phyloP scores from a whole-genome alignment of 371 early-diverging fungal genomes.

The Gilbertella persicaria region DNA sequence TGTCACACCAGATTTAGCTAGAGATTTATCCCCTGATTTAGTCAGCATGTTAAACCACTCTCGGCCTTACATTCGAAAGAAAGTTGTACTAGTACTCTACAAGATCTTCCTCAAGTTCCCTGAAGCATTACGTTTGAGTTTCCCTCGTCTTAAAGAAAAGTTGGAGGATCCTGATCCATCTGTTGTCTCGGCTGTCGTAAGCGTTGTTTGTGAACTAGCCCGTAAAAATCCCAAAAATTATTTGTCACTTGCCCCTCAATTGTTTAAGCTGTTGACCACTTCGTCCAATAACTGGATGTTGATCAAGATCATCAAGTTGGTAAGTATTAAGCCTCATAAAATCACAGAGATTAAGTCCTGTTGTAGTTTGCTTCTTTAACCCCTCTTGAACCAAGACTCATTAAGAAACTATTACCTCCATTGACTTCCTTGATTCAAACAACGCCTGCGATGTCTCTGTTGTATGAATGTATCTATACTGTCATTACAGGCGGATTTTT shows the following conservation, averaged over 20 bases:
- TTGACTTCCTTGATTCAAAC: constrained; percentile 83
- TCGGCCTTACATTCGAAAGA: constrained; percentile 90
- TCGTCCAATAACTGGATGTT: constrained; percentile 97
- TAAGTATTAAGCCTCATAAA: constrained; percentile 27
- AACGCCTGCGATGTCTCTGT: constrained; percentile 90
- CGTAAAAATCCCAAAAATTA: constrained; percentile 89
- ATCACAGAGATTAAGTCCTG: neutral
- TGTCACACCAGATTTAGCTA: constrained; percentile 87
- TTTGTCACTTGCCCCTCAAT: constrained; percentile 90
- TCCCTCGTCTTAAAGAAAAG: constrained; percentile 85
- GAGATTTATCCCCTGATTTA: constrained; percentile 87
- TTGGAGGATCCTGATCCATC: constrained; percentile 92
- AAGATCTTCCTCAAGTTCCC: constrained; percentile 89
- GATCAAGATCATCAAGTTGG: constrained; percentile 96
- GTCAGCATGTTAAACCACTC: constrained; percentile 87
- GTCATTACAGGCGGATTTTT: constrained; percentile 90
- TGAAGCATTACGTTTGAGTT: constrained; percentile 83
- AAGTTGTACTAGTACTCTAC: constrained; percentile 86
- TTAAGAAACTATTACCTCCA: constrained; percentile 86
- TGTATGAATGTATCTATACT: constrained; percentile 95
- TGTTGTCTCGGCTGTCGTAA: constrained; percentile 91
- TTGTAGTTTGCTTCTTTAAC: constrained; percentile 87
- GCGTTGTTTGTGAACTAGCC: constrained; percentile 95
- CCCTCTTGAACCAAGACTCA: constrained; percentile 91
- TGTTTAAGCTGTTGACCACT: constrained; percentile 86